Conservation (phyloP, 345 rosid species). For the Lenwebbia sp. region DNA sequence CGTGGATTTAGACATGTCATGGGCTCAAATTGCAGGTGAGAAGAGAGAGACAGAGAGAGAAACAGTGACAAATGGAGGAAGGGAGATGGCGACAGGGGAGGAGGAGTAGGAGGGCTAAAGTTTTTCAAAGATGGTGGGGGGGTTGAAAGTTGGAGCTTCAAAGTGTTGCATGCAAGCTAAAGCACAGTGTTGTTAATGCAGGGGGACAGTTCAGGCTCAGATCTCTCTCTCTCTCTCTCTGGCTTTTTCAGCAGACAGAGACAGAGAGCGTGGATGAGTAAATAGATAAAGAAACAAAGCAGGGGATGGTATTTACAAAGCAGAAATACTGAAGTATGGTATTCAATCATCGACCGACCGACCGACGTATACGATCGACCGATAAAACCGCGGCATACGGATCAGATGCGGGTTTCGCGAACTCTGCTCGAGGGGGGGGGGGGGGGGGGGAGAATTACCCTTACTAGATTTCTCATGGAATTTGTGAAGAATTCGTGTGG, state of each 20-base stretch:
- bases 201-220: not conserved
- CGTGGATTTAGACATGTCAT: constrained; percentile 11
- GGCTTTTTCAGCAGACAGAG: not conserved
- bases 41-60: not conserved
- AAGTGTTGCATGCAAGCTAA: not conserved
- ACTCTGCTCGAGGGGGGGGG: not conserved
- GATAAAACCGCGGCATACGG: not conserved
- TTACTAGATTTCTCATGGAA: not conserved
- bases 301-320: not conserved
- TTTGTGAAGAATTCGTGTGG: not conserved
- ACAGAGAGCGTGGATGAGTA: not conserved
- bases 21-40: not conserved
- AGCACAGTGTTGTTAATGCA: not conserved
- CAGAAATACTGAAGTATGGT: not conserved
- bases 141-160: not conserved
- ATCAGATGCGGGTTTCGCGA: not conserved
- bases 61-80: not conserved
- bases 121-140: not conserved
- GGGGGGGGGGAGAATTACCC: not conserved
- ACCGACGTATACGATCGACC: not conserved
- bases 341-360: not conserved
- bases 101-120: not conserved
- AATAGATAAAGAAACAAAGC: not conserved
- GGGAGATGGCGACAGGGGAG: not conserved
- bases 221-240: not conserved